A percentile compares a stretch with the other conserved stretches of the same genome.
Evolutionary conservation across 306 rosid species (phyloP).

Genomic region (Cicer judaicum): DNA sequence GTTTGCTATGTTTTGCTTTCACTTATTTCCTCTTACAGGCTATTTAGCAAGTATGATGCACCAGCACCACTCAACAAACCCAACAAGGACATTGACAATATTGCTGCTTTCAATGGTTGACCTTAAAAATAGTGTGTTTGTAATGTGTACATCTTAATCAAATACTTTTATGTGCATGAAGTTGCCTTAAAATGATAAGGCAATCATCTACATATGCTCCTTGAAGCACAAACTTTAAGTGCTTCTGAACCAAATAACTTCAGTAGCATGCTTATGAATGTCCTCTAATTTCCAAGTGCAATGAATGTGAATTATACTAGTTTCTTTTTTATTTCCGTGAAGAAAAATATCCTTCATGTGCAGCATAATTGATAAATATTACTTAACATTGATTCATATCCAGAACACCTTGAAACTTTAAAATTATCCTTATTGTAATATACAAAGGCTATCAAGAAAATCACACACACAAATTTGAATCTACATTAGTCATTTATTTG

Average conservation of each 20-base stretch:
- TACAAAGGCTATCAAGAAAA: background rate
- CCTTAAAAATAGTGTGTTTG: constrained; percentile 10
- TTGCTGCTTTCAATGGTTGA: constrained; percentile 52
- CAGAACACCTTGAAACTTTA: background rate
- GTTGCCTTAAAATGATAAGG: background rate
- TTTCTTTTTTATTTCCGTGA: background rate
- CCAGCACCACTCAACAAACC: constrained; percentile 57
- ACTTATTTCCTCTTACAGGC: constrained; percentile 80
- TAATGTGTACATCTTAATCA: background rate
- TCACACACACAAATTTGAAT: background rate
- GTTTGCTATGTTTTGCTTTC: constrained; percentile 66
- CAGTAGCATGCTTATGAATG: background rate
- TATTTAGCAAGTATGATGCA: constrained; percentile 75
- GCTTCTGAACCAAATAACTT: background rate
- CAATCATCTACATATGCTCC: background rate
- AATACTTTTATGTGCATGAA: no score
- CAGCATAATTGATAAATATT: background rate
- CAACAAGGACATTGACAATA: constrained; percentile 40
- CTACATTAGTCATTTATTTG: background rate
- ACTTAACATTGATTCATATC: background rate
- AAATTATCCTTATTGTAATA: constrained; percentile 2
- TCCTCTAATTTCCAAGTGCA: background rate
- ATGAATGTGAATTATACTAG: background rate
- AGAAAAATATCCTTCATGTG: background rate
- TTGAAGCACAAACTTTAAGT: constrained; percentile 3